Evolutionary conservation across 192 early-diverging fungal species (phyloP).

Genomic region (Haplosporangium gracile): DNA sequence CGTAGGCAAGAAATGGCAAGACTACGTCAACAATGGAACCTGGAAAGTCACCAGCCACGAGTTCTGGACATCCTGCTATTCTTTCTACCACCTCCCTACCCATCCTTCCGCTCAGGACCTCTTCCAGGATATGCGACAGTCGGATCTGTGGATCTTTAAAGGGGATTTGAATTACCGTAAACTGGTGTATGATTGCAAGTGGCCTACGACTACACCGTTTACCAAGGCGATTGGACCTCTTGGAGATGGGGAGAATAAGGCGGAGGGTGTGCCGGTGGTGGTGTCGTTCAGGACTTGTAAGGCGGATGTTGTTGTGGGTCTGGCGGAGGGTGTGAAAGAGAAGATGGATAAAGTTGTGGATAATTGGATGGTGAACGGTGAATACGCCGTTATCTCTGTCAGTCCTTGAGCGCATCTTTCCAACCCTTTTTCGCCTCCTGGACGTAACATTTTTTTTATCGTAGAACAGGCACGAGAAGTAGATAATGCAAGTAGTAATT

Average conservation of each 20-base stretch:
- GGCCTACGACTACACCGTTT: conserved; percentile 89
- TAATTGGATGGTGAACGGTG: conserved; percentile 79
- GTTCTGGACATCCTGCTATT: conserved; percentile 90
- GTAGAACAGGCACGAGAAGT: too few species aligned
- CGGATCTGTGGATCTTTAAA: conserved; percentile 90
- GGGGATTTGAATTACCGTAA: conserved; percentile 98
- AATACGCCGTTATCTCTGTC: conserved; percentile 78
- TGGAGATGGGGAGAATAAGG: conserved; percentile 51
- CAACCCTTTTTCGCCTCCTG: too few species aligned
- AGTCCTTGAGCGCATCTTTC: background rate
- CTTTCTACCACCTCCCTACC: conserved; percentile 82
- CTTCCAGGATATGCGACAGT: conserved; percentile 66
- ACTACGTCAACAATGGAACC: conserved; percentile 68
- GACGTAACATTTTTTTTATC: background rate
- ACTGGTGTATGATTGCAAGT: conserved; percentile 91
- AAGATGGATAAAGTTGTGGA: conserved; percentile 58
- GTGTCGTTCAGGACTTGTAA: conserved; percentile 89
- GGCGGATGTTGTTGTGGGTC: conserved; percentile 84
- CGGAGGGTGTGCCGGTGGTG: conserved; percentile 71
- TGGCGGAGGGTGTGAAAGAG: conserved; percentile 69
- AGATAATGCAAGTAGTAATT: too few species aligned
- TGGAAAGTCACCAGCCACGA: conserved; percentile 79
- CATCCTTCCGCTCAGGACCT: conserved; percentile 71
- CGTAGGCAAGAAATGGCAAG: conserved; percentile 75
- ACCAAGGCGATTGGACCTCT: conserved; percentile 83